Base-by-base conservation (phyloP, 257 asterid genomes). In the Solanum rostratum region DNA sequence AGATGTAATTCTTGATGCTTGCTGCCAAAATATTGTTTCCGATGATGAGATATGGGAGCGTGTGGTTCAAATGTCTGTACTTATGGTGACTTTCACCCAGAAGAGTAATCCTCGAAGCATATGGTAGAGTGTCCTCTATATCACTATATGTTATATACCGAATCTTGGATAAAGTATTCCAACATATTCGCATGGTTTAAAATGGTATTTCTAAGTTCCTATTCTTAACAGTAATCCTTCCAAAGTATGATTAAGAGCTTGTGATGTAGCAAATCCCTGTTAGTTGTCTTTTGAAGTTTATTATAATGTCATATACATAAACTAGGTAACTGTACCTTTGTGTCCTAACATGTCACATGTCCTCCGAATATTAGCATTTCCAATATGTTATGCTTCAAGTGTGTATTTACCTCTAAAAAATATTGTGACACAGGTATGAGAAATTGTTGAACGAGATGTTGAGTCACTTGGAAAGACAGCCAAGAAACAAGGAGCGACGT, bases 401-500 rank as follows among this genome's bases (percentile, higher is more conserved):
- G 27, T 78, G 82, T 50, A 29, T 46, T 66, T 84, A 7, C 88
- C 46, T 52, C 37, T 86, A 27, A 24, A 50, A 18, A 55, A 53
- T 41, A 24, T 80, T 16, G 66, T 73, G 85, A 37, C 86, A 78
- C 79, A 96, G 98, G 99, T 92, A 91, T 85, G 99, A 95, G 87
- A 95, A 91, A 88, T 85, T 95, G 91, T 90, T 93, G 55, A 90
- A 86, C 84, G 98, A 96, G 91, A 96, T 96, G 98, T 85, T 95
- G 82, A 89, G 86, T 90, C 98, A 96, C 90, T 87, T 95, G 87
- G 99, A 96, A 90, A 89, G 99, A 89, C 97, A 96, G 86, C 98
- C 98, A 79, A 91, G 94, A 88, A 93, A 95, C 92, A 90, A 92
- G 91, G 90, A 92, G 86, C 94, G 99, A 10, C 95, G 97, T 22